phyloP scores from a whole-genome alignment of 1,139 yeast genomes.

The Lodderomyces beijingensis region DNA sequence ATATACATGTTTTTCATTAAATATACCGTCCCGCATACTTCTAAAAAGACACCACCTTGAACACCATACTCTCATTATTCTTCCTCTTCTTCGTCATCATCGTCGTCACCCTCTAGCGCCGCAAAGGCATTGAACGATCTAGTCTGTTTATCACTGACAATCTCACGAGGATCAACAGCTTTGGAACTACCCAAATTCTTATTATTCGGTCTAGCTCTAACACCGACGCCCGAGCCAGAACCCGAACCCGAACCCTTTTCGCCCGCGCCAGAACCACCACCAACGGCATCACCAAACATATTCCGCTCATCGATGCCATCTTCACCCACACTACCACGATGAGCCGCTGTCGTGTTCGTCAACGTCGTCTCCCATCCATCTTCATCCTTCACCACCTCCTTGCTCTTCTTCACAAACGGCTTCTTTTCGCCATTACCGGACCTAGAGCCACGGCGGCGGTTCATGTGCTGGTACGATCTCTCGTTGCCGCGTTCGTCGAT shows the following conservation, averaged over 20 bases:
- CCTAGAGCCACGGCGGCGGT: slow-evolving; percentile 60
- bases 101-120: slow-evolving; percentile 63
- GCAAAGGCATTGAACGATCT: slow-evolving; percentile 73
- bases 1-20: not conserved
- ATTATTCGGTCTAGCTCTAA: slow-evolving; percentile 64
- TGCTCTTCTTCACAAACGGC: slow-evolving; percentile 52
- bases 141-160: slow-evolving; percentile 62
- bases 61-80: too few relatives aligned
- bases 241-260: slow-evolving; percentile 22
- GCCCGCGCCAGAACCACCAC: not conserved
- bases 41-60: too few relatives aligned
- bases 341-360: slow-evolving; percentile 17
- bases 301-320: slow-evolving; percentile 37
- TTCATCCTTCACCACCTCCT: slow-evolving; percentile 53
- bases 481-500: slow-evolving; percentile 47
- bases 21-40: too few relatives aligned
- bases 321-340: slow-evolving; percentile 31
- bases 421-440: slow-evolving; percentile 28
- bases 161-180: slow-evolving; percentile 69
- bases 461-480: slow-evolving; percentile 45
- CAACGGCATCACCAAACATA: slow-evolving; percentile 37
- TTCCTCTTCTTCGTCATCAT: slow-evolving; percentile 15
- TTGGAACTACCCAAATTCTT: slow-evolving; percentile 71
- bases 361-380: slow-evolving; percentile 78
- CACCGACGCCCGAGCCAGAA: slow-evolving; percentile 18